These are phyloP conservation scores for Apophysomyces sp. DNA, from an alignment of 371 early-diverging fungal genomes.

Conservation along the genomic window DNA sequence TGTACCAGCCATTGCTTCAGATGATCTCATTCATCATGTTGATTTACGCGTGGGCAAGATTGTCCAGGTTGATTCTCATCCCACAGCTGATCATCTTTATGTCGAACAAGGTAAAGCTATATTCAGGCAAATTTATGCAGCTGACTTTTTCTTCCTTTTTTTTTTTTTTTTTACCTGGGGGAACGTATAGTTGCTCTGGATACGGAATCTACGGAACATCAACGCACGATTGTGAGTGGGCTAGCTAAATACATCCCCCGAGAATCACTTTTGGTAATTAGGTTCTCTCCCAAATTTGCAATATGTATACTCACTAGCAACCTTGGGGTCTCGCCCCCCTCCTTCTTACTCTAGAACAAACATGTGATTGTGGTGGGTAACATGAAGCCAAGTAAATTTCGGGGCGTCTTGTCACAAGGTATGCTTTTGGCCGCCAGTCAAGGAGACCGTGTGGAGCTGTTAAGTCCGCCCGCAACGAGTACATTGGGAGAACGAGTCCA, in stretches of 20 bases:
- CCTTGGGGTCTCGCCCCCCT: slow-evolving; percentile 2
- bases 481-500: slow-evolving; percentile 48
- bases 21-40: slow-evolving; percentile 56
- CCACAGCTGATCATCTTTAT: slow-evolving; percentile 73
- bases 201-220: slow-evolving; percentile 26
- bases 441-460: slow-evolving; percentile 36
- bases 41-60: slow-evolving; percentile 81
- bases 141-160: too few relatives aligned
- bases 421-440: slow-evolving; percentile 58
- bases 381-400: slow-evolving; percentile 60
- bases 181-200: background rate
- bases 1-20: slow-evolving; percentile 11
- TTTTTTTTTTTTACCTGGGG: too few relatives aligned
- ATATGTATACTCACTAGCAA: too few relatives aligned
- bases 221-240: slow-evolving; percentile 79
- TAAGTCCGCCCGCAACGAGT: slow-evolving; percentile 44
- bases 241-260: slow-evolving; percentile 61
- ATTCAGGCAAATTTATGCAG: too few relatives aligned
- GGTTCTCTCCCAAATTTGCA: too few relatives aligned
- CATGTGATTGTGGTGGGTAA: slow-evolving; percentile 58
- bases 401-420: slow-evolving; percentile 59
- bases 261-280: slow-evolving; percentile 43
- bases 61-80: slow-evolving; percentile 60
- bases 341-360: slow-evolving; percentile 20
- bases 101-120: slow-evolving; percentile 69